Percentiles rank a stretch among this genome's conserved stretches.
These are phyloP conservation scores for Punctularia strigosozonata DNA, from an alignment of 768 basidiomycete genomes.

Conservation along the genomic window DNA sequence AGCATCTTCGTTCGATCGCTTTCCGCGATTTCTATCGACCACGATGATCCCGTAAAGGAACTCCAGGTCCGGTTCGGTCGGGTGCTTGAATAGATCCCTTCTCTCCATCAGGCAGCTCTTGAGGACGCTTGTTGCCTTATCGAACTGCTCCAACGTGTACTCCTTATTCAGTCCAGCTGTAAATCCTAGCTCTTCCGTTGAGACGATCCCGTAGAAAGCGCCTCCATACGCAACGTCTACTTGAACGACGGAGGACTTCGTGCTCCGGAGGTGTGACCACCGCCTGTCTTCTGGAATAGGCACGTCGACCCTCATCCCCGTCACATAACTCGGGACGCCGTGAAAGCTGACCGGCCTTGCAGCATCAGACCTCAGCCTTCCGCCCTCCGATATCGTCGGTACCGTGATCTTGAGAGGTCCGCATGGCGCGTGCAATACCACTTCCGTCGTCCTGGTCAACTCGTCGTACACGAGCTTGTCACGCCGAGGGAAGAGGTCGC, in stretches of 20 bases:
- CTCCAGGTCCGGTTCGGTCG: constrained; percentile 19
- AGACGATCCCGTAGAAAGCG: constrained; percentile 27
- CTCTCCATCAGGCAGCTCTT: constrained; percentile 14
- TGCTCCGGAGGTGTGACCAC: constrained; percentile 15
- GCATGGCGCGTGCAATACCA: constrained; percentile 27
- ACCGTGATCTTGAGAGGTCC: constrained; percentile 23
- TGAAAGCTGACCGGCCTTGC: constrained; percentile 20
- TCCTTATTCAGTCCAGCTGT: constrained; percentile 10
- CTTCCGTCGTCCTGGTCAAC: constrained; percentile 8
- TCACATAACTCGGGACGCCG: constrained; percentile 24
- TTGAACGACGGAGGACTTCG: constrained; percentile 9
- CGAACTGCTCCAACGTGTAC: constrained; percentile 13
- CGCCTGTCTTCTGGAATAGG: constrained; percentile 16
- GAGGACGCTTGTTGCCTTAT: constrained; percentile 18
- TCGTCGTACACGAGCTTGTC: constrained; percentile 11
- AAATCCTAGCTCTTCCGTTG: constrained; percentile 23
- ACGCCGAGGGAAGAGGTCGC: constrained; percentile 19
- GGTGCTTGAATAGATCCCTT: constrained; percentile 18
- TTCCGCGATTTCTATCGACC: constrained; percentile 13
- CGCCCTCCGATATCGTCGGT: constrained; percentile 8
- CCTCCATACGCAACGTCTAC: constrained; percentile 27
- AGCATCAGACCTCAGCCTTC: constrained; percentile 15
- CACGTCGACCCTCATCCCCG: constrained; percentile 15
- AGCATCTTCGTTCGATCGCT: no score
- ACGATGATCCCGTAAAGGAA: constrained; percentile 28